A percentile compares a stretch with the other conserved stretches of the same genome.
Evolutionary conservation across 208 protist species (phyloP).

Genomic region (Wallacemonas sp.): DNA sequence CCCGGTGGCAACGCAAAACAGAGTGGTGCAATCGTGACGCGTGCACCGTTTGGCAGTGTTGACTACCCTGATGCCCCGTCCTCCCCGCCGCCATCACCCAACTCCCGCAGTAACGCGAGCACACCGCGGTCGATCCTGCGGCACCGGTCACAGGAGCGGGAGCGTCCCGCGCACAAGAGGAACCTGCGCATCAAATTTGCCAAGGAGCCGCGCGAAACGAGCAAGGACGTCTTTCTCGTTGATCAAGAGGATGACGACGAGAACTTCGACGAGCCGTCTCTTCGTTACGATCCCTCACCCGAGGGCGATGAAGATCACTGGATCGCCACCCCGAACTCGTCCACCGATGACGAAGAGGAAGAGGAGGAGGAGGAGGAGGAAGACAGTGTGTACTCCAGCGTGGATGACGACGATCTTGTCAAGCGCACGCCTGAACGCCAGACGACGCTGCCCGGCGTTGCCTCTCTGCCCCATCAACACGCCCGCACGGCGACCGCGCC

Average conservation of each 20-base stretch:
- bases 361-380: slow-evolving; percentile 4
- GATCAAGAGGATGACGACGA: slow-evolving; percentile 17
- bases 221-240: neutral
- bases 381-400: slow-evolving; percentile 1
- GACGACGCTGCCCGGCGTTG: neutral
- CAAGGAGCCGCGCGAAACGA: slow-evolving; percentile 2
- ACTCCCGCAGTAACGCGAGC: slow-evolving; percentile 12
- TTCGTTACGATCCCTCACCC: slow-evolving; percentile 26
- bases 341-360: neutral
- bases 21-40: too few species aligned
- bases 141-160: slow-evolving; percentile 2
- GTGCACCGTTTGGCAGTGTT: too few species aligned
- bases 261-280: slow-evolving; percentile 32
- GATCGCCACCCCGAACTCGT: neutral
- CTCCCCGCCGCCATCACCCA: too few species aligned
- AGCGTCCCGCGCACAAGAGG: slow-evolving; percentile 11
- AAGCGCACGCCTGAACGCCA: neutral
- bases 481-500: slow-evolving; percentile 11
- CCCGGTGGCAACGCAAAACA: too few species aligned
- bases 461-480: slow-evolving; percentile 1
- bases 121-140: slow-evolving; percentile 17
- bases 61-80: too few species aligned
- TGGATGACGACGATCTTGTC: slow-evolving; percentile 1
- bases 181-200: slow-evolving; percentile 14
- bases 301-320: neutral